These are phyloP conservation scores for Haplosporangium sp. DNA, from an alignment of 371 early-diverging fungal species.

Conservation along the genomic window DNA sequence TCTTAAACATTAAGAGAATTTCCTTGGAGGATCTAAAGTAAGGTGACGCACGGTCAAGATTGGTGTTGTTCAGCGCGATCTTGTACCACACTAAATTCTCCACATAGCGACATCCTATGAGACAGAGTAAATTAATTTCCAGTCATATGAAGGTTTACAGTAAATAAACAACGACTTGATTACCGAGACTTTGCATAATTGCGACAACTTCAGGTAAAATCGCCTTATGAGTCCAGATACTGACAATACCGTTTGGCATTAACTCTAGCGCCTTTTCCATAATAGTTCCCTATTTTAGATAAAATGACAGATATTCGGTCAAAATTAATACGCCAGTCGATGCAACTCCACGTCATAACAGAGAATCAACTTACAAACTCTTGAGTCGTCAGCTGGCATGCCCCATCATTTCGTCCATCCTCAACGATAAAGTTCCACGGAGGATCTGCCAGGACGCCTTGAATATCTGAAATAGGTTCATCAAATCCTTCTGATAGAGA, in stretches of 20 bases:
- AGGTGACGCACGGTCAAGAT: constrained; percentile 62
- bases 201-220: constrained; percentile 69
- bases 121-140: too few relatives aligned
- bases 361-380: constrained; percentile 52
- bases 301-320: background rate
- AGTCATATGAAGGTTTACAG: too few relatives aligned
- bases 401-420: constrained; percentile 67
- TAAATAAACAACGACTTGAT: background rate
- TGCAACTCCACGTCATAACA: background rate
- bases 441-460: constrained; percentile 73
- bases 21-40: constrained; percentile 65
- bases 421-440: constrained; percentile 72
- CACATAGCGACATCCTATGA: constrained; percentile 69
- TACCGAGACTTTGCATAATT: constrained; percentile 68
- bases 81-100: constrained; percentile 79
- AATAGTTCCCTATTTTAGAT: constrained; percentile 49
- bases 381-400: constrained; percentile 57
- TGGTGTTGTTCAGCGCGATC: constrained; percentile 64
- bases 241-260: constrained; percentile 69
- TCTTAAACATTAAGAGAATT: constrained; percentile 73
- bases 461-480: constrained; percentile 35
- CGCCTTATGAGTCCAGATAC: constrained; percentile 73
- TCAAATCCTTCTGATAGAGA: constrained; percentile 46
- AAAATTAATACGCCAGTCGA: background rate
- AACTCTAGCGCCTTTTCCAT: constrained; percentile 61